Evolutionary conservation across 1,284 basidiomycete genomes (phyloP).

Genomic region (Pseudozyma tsukubaensis): DNA sequence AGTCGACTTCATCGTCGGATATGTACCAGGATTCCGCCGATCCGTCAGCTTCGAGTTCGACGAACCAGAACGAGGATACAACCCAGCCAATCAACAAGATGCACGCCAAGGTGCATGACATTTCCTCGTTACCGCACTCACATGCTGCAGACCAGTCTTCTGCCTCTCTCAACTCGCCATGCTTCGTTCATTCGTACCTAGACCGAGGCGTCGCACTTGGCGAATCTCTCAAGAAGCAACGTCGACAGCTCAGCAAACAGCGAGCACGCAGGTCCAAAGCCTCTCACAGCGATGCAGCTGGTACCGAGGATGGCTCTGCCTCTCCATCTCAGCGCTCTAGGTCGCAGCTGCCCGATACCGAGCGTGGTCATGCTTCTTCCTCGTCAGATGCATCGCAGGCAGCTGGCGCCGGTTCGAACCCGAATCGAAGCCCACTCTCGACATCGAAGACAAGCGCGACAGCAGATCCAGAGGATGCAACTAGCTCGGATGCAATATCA

Average conservation of each 20-base stretch:
- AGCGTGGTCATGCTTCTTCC: not conserved
- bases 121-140: slow-evolving; percentile 33
- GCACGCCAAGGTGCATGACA: slow-evolving; percentile 48
- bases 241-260: slow-evolving; percentile 35
- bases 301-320: slow-evolving; percentile 26
- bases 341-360: slow-evolving; percentile 1
- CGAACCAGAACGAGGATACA: slow-evolving; percentile 6
- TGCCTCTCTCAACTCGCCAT: slow-evolving; percentile 42
- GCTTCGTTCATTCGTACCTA: slow-evolving; percentile 60
- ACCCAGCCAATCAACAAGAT: slow-evolving; percentile 31
- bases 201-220: slow-evolving; percentile 50
- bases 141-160: slow-evolving; percentile 20
- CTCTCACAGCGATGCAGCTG: slow-evolving; percentile 27
- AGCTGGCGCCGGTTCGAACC: not conserved
- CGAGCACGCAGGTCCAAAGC: slow-evolving; percentile 14
- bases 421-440: not conserved
- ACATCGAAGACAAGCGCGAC: slow-evolving; percentile 1
- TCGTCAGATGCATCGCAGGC: slow-evolving; percentile 3
- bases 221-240: slow-evolving; percentile 48
- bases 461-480: slow-evolving; percentile 15
- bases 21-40: slow-evolving; percentile 25
- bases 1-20: slow-evolving; percentile 5
- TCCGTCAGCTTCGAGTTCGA: slow-evolving; percentile 19
- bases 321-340: slow-evolving; percentile 4
- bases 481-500: slow-evolving; percentile 26